Evolutionary conservation across 108 stramenopile genomes (phyloP).

Genomic region (Fistulifera pelliculosa): DNA sequence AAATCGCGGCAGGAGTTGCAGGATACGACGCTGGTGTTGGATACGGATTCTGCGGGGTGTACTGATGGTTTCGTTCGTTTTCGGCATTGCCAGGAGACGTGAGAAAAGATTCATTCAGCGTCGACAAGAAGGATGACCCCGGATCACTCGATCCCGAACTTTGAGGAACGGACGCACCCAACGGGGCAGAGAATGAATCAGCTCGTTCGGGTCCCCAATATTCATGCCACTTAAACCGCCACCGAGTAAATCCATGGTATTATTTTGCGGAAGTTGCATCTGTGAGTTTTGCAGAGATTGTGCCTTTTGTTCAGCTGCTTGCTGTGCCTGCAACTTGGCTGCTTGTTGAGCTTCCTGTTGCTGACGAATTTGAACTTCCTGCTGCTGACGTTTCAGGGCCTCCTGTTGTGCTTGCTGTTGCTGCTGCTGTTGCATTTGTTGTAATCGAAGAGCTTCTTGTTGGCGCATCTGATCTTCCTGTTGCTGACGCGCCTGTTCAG

Average conservation of each 20-base stretch:
- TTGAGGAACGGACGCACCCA: slow-evolving; percentile 3
- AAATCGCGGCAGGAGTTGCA: slow-evolving; percentile 65
- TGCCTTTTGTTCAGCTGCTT: slow-evolving; percentile 34
- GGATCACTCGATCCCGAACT: not conserved
- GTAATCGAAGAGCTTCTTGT: slow-evolving; percentile 41
- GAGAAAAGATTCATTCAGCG: slow-evolving; percentile 64
- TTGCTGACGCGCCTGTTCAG: slow-evolving; percentile 57
- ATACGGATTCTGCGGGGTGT: slow-evolving; percentile 91
- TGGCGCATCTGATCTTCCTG: slow-evolving; percentile 53
- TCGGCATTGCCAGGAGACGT: slow-evolving; percentile 60
- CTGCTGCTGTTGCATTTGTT: slow-evolving; percentile 40
- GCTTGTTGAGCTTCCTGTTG: slow-evolving; percentile 44
- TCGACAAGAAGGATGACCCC: slow-evolving; percentile 12
- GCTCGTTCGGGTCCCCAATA: not conserved
- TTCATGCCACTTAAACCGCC: slow-evolving; percentile 45
- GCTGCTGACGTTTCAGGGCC: slow-evolving; percentile 37
- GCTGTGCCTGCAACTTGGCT: slow-evolving; percentile 37
- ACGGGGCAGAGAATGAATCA: slow-evolving; percentile 12
- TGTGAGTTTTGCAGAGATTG: slow-evolving; percentile 30
- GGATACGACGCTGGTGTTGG: slow-evolving; percentile 88
- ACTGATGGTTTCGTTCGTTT: slow-evolving; percentile 52
- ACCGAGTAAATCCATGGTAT: slow-evolving; percentile 30
- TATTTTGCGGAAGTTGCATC: slow-evolving; percentile 16
- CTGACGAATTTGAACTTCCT: slow-evolving; percentile 55
- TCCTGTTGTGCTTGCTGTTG: slow-evolving; percentile 25